phyloP scores from a whole-genome alignment of 805 yeast species.

The Ogataea degrootiae region DNA sequence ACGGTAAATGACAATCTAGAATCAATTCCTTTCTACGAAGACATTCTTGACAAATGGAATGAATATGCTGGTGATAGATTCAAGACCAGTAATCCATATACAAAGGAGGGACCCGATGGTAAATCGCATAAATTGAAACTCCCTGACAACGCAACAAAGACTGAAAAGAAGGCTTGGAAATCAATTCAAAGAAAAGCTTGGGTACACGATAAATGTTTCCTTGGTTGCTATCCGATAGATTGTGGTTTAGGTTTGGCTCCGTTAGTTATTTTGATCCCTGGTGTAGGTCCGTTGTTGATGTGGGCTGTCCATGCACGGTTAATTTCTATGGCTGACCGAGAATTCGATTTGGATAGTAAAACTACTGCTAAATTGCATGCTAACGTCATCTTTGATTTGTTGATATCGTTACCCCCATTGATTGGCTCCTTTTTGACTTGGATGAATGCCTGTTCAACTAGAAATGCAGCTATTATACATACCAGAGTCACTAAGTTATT shows the following conservation, averaged over 20 bases:
- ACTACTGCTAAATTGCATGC: conserved; percentile 68
- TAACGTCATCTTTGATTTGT: conserved; percentile 68
- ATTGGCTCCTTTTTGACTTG: conserved; percentile 75
- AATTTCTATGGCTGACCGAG: conserved; percentile 53
- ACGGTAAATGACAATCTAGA: conserved; percentile 31
- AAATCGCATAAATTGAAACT: conserved; percentile 52
- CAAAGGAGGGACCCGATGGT: conserved; percentile 47
- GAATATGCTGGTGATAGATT: conserved; percentile 63
- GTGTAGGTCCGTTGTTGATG: conserved; percentile 80
- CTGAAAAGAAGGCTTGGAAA: conserved; percentile 69
- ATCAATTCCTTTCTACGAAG: conserved; percentile 54
- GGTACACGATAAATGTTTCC: conserved; percentile 78
- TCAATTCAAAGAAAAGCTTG: conserved; percentile 74
- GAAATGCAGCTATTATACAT: conserved; percentile 82
- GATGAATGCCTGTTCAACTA: conserved; percentile 80
- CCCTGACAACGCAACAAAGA: conserved; percentile 51
- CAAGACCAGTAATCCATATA: conserved; percentile 63
- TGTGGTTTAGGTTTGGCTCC: conserved; percentile 81
- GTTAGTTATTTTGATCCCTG: conserved; percentile 60
- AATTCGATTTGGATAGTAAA: conserved; percentile 51
- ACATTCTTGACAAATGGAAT: conserved; percentile 54
- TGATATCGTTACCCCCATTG: conserved; percentile 74
- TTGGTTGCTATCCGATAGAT: conserved; percentile 73
- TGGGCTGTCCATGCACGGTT: conserved; percentile 72
- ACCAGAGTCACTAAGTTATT: conserved; percentile 26